Evolutionary conservation across 805 yeast species (phyloP).

Genomic region (Wickerhamomyces strasburgensis): DNA sequence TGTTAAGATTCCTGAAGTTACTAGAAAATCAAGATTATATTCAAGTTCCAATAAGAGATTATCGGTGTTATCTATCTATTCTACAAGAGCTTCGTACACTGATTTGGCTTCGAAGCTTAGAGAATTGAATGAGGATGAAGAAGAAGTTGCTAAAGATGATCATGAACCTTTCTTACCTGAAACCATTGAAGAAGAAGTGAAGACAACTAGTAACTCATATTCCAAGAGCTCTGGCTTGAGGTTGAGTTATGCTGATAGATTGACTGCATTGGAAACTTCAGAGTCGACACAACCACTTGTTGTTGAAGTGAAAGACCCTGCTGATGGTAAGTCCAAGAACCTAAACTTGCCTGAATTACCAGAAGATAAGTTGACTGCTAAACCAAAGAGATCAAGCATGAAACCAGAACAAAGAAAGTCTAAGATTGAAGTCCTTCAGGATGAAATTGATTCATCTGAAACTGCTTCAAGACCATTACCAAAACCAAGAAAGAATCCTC

Average conservation of each 20-base stretch:
- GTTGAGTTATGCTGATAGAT: constrained; percentile 36
- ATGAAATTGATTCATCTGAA: constrained; percentile 9
- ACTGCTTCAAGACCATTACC: constrained; percentile 15
- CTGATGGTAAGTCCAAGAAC: constrained; percentile 5
- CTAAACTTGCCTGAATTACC: constrained; percentile 23
- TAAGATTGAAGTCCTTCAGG: constrained; percentile 4
- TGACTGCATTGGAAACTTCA: constrained; percentile 19
- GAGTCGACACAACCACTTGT: constrained; percentile 3
- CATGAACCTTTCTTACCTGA: constrained; percentile 2
- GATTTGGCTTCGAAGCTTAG: constrained; percentile 46
- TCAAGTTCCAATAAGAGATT: constrained; percentile 60
- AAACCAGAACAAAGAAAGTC: constrained; percentile 16
- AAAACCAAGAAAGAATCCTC: constrained; percentile 9
- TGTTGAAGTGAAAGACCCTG: constrained; percentile 7
- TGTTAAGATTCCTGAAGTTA: constrained; percentile 64
- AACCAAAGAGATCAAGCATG: constrained; percentile 5
- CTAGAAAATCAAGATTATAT: constrained; percentile 61
- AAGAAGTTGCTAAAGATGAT: neutral
- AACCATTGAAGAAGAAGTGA: constrained; percentile 7
- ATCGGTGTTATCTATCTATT: constrained; percentile 66
- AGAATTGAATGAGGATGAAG: constrained; percentile 13
- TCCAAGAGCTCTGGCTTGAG: constrained; percentile 23
- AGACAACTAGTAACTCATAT: constrained; percentile 7
- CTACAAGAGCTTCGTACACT: constrained; percentile 60
- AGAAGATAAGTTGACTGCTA: constrained; percentile 12